Evolutionary conservation across 306 rosid genomes (phyloP), one percentile per base, ranked within the genome.

Genomic region (Fragaria vesca): DNA sequence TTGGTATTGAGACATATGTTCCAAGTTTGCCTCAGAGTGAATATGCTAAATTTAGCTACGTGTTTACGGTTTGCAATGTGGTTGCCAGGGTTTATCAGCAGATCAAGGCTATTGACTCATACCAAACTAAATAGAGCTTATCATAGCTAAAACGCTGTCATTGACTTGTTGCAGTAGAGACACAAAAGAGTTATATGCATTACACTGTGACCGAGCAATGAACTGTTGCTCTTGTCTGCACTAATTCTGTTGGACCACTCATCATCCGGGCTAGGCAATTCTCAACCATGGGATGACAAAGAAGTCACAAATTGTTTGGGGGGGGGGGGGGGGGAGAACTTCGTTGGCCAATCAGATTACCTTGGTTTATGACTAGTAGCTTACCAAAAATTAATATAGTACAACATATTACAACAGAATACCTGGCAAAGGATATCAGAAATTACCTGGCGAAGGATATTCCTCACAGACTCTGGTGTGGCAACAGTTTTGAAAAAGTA

Each of bases 401-500:
- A 61, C 8, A 61, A 7, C 7, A 38, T 4, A 83, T 62, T 32
- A 32, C 36, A 32, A 32, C 69, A 63, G 43, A 32, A 63, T 89
- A 94, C 98, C 98, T 94, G 97, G 82, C 88, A 80, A 69, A 94
- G 96, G 84, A 94, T 89, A 77, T 72, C 71, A 42, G 58, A 71
- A 74, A 83, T 62, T 90, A 94, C 98, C 98, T 94, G 97, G 82
- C 89, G 80, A 69, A 94, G 96, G 84, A 94, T 89, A 77, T 72
- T 89, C 88, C 83, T 89, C 76, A 94, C 97, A 21, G 97, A 85
- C 70, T 90, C 90, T 78, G 93, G 90, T 20, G 97, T 92, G 57
- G 97, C 97, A 51, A 94, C 81, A 61, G 63, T 21, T 82, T 79
- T 90, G 85, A 69, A 94, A 77, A 94, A 94, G 73, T 81, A 85